Base-by-base conservation (phyloP, 306 rosid species). In the Citrullus colocynthis region DNA sequence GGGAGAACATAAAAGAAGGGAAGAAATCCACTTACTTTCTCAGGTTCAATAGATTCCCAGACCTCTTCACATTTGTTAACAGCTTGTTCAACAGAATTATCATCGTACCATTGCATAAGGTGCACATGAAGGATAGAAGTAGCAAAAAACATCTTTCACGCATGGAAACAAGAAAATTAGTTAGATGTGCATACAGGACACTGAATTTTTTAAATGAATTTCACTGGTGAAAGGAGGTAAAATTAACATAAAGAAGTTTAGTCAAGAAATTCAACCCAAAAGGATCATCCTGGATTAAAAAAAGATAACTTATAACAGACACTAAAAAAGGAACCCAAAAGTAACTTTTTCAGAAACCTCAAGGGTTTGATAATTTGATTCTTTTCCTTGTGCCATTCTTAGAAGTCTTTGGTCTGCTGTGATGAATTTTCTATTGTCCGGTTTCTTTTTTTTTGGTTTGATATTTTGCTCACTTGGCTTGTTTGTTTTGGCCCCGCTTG, bases 51-150 rank as follows among this genome's bases (percentile, higher is more conserved):
- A 57, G 90, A 92, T 63, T 88, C 90, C 97, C 98, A 94, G 78
- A 94, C 87, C 81, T 82, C 91, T 36, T 86, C 87, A 63, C 98
- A 92, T 83, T 70, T 90, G 67, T 81, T 84, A 78, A 87, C 97
- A 82, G 98, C 95, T 70, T 81, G 97, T 86, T 88, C 91, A 74
- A 94, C 97, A 80, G 89, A 77, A 54, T 61, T 87, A 80, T 85
- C 90, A 83, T 90, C 93, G 41, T 90, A 88, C 98, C 98, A 94
- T 87, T 89, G 96, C 96, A 94, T 92, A 66, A 94, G 96, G 82
- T 88, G 93, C 81, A 92, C 97, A 42, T 94, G 98, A 84, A 94
- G 86, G 79, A 89, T 87, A 75, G 92, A 90, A 76, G 98, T 89
- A 62, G 95, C 97, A 75, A 94, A 94, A 85, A 94, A 94, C 98